Evolutionary conservation across 202 grass and related monocot genomes (phyloP).

Genomic region (Panicum hallii): DNA sequence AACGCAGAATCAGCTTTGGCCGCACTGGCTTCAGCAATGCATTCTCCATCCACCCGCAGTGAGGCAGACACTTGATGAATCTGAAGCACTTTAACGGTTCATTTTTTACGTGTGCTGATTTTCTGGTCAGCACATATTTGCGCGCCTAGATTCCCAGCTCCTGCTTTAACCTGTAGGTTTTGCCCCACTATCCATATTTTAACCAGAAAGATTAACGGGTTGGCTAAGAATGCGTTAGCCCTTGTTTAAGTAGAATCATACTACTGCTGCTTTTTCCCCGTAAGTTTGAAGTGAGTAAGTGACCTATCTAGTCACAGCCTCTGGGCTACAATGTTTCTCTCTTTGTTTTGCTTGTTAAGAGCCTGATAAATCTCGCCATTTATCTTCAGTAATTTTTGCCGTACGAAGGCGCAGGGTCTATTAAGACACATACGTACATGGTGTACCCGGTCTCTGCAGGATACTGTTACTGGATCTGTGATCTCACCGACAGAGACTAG

Average conservation of each 20-base stretch:
- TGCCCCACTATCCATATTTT: conserved; percentile 30
- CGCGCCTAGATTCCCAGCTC: conserved; percentile 23
- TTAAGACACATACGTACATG: not conserved
- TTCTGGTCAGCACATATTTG: conserved; percentile 8
- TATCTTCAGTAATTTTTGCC: not conserved
- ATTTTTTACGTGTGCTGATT: conserved; percentile 3
- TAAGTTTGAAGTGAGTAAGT: not conserved
- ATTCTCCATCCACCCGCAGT: conserved; percentile 36
- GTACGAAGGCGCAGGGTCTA: not conserved
- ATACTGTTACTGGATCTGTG: not conserved
- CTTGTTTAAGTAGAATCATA: conserved; percentile 10
- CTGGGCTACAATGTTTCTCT: not conserved
- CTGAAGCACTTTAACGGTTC: not conserved
- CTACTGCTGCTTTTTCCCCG: not conserved
- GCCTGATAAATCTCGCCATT: not conserved
- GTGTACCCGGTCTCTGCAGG: not conserved
- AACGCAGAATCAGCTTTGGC: conserved; percentile 36
- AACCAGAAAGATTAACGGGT: conserved; percentile 4
- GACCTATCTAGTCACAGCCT: not conserved
- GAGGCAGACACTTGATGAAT: conserved; percentile 5
- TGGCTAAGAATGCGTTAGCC: conserved; percentile 4
- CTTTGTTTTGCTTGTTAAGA: conserved; percentile 11
- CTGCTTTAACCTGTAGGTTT: conserved; percentile 6
- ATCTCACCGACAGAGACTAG: conserved; percentile 12
- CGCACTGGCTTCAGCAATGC: conserved; percentile 34